These are phyloP conservation scores for Elsinoe arachidis DNA, from an alignment of 2,329 filamentous ascomycete species.

Conservation along the genomic window DNA sequence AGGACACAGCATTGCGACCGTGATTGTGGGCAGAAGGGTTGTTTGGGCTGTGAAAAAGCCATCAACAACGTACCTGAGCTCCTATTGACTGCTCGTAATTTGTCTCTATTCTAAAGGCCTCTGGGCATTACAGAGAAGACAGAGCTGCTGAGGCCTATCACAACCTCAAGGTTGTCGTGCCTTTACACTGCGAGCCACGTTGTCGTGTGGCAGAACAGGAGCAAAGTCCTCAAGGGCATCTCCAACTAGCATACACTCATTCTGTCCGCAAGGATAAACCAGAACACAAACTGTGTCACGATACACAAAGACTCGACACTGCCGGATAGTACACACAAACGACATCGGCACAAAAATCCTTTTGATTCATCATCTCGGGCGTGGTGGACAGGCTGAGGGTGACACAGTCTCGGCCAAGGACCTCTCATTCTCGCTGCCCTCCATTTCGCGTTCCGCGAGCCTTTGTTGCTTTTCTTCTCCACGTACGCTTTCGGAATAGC, in stretches of 20 bases:
- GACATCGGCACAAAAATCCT: not conserved
- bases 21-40: constrained; percentile 14
- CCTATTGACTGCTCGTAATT: constrained; percentile 10
- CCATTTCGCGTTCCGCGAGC: not conserved
- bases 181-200: not conserved
- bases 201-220: not conserved
- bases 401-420: not conserved
- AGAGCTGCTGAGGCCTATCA: not conserved
- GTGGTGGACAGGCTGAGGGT: not conserved
- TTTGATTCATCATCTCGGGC: not conserved
- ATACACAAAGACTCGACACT: not conserved
- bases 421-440: not conserved
- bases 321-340: not conserved
- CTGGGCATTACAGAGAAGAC: constrained; percentile 3
- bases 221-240: not conserved
- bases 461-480: not conserved
- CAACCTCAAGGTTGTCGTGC: not conserved
- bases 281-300: not conserved
- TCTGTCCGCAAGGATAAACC: not conserved
- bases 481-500: constrained; percentile 14
- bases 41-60: constrained; percentile 9
- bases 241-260: not conserved
- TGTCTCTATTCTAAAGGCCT: constrained; percentile 6
- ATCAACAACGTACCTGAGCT: constrained; percentile 5
- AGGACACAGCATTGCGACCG: constrained; percentile 16